A percentile compares a stretch with the other conserved stretches of the same genome.
Evolutionary conservation across 2,329 filamentous ascomycete genomes (phyloP).

Genomic region (Coniella lustricola): DNA sequence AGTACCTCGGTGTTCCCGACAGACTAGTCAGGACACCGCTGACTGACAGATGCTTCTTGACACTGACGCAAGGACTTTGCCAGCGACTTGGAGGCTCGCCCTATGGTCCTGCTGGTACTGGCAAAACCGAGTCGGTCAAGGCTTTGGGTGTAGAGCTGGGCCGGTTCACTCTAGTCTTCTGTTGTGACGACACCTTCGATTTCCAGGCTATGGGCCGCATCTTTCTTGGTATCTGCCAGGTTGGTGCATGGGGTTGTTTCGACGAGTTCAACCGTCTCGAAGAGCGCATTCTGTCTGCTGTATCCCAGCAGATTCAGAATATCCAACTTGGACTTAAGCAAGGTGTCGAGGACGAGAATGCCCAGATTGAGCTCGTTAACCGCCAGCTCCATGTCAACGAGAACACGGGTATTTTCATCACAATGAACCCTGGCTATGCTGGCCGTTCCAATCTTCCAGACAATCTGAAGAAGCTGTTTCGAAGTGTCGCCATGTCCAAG

Average conservation of each 20-base stretch:
- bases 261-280: conserved; percentile 99
- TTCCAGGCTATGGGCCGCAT: conserved; percentile 99
- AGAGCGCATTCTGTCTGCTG: conserved; percentile 92
- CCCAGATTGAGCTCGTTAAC: conserved; percentile 90
- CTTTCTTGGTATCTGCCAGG: conserved; percentile 97
- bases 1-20: conserved; percentile 94
- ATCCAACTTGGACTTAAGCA: conserved; percentile 94
- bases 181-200: conserved; percentile 98
- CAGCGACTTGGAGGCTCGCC: conserved; percentile 94
- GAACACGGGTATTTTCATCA: conserved; percentile 98
- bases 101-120: conserved; percentile 94
- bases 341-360: conserved; percentile 69
- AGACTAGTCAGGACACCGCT: conserved; percentile 93
- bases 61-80: conserved; percentile 89
- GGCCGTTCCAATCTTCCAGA: conserved; percentile 96
- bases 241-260: conserved; percentile 99
- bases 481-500: conserved; percentile 99
- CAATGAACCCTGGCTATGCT: conserved; percentile 99
- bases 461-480: conserved; percentile 99
- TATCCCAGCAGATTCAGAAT: conserved; percentile 98
- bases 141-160: conserved; percentile 93
- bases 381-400: conserved; percentile 82
- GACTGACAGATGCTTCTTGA: conserved; percentile 97
- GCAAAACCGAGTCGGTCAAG: conserved; percentile 99
- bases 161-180: conserved; percentile 97